Base-by-base conservation (phyloP, 176 grass and related monocot species). In the Ananas comosus region DNA sequence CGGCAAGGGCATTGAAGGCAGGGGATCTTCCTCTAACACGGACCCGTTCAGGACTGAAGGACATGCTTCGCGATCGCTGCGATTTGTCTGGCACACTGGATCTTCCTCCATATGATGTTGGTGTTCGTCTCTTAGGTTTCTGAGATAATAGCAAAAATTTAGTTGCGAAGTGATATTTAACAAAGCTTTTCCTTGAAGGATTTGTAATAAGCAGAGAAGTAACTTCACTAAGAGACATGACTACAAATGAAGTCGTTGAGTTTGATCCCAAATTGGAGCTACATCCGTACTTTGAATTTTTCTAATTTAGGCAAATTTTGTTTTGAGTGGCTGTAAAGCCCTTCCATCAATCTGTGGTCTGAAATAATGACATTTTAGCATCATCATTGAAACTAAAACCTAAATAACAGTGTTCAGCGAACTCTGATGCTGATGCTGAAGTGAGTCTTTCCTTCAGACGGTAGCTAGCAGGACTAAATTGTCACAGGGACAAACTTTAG, bases 1-100 rank as follows among this genome's bases (percentile, higher is more conserved):
- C 89, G 76, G 94, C 94, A 68, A 99, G 77, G 57, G 94, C 94
- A 79, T 88, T 99, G 68, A 99, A 99, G 71, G 89, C 89, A 51
- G 94, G 94, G 49, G 94, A 99, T 51, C 94, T 89, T 76, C 94
- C 94, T 85, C 94, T 71, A 50, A 99, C 94, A 76, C 89, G 83
- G 42, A 88, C 87, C 78, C 94, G 84, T 28, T 99, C 94, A 22
- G 94, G 94, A 48, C 94, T 99, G 78, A 99, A 99, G 25, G 94
- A 99, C 82, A 92, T 99, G 61, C 94, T 99, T 87, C 94, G 87
- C 22, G 86, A 88, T 21, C 94, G 84, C 73, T 97, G 89, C 49
- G 94, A 92, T 83, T 86, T 92, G 72, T 92, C 94, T 66, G 89
- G 84, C 64, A 90, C 84, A 54, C 84, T 86, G 11, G 89, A 99